Conservation (phyloP, 176 grass and related monocot genomes). For the Poa annua region DNA sequence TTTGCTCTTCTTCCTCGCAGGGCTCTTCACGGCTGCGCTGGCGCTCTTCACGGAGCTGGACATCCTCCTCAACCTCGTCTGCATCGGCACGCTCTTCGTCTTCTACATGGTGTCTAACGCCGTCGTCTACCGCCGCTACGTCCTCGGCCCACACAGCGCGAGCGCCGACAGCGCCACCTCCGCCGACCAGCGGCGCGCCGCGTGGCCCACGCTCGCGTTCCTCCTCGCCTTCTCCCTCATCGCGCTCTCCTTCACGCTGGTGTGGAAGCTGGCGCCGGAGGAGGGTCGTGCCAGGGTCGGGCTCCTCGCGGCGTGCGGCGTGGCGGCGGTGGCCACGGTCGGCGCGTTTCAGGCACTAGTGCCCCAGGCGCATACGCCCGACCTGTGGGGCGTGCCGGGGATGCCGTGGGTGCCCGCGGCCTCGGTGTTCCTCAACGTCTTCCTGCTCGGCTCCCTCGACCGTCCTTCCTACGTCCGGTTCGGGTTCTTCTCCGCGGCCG, state of each 20-base stretch:
- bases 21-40: conserved; percentile 72
- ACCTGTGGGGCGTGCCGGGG: conserved; percentile 88
- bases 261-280: conserved; percentile 58
- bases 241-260: conserved; percentile 70
- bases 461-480: conserved; percentile 77
- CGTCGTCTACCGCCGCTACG: conserved; percentile 87
- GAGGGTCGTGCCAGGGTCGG: conserved; percentile 5
- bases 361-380: conserved; percentile 60
- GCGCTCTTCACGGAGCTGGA: conserved; percentile 91
- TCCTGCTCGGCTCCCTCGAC: conserved; percentile 78
- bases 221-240: conserved; percentile 57
- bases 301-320: conserved; percentile 55
- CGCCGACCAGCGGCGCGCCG: neutral
- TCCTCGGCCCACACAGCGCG: neutral
- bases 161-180: neutral
- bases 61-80: conserved; percentile 82
- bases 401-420: conserved; percentile 94
- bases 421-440: conserved; percentile 89
- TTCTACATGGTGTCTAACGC: conserved; percentile 99
- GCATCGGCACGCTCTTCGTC: conserved; percentile 98
- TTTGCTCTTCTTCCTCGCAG: conserved; percentile 33
- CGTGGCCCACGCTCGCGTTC: conserved; percentile 66
- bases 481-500: conserved; percentile 59
- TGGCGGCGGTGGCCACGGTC: conserved; percentile 44
- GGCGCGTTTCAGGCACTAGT: conserved; percentile 67